Conservation (phyloP, 306 rosid genomes). For the Hylodesmum podocarpum region DNA sequence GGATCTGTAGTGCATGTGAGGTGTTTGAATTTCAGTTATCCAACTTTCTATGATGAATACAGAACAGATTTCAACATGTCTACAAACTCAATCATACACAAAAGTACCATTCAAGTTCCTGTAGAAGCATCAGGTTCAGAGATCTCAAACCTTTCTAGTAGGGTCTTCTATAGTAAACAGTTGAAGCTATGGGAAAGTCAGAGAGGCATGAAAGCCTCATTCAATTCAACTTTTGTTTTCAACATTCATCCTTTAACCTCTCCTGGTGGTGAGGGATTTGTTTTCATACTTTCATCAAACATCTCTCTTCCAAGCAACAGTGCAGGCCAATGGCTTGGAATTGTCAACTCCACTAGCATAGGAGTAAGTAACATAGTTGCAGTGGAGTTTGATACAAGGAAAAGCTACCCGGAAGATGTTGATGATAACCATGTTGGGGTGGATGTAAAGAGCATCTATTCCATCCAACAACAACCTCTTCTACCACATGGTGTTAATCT, state of each 20-base stretch:
- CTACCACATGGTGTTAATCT: neutral
- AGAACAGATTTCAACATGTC: neutral
- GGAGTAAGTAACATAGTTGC: neutral
- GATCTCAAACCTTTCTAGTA: neutral
- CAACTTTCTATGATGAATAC: neutral
- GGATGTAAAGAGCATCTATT: neutral
- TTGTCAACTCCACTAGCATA: conserved; percentile 2
- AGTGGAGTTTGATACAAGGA: conserved; percentile 8
- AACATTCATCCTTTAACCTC: neutral
- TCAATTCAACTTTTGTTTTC: conserved; percentile 3
- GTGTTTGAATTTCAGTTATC: neutral
- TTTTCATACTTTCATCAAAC: neutral
- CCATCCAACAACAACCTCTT: neutral
- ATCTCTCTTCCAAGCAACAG: neutral
- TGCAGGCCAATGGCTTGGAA: conserved; percentile 1
- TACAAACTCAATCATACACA: neutral
- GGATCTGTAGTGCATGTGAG: neutral
- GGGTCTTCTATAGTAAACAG: neutral
- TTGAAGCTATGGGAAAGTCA: neutral
- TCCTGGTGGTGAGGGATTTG: conserved; percentile 10
- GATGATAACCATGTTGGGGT: conserved; percentile 21
- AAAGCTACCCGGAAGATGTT: neutral
- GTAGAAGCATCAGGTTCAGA: neutral
- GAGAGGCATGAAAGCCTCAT: neutral
- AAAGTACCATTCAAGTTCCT: neutral